Evolutionary conservation across 768 basidiomycete genomes (phyloP).

Genomic region (Termitomyces sp.): DNA sequence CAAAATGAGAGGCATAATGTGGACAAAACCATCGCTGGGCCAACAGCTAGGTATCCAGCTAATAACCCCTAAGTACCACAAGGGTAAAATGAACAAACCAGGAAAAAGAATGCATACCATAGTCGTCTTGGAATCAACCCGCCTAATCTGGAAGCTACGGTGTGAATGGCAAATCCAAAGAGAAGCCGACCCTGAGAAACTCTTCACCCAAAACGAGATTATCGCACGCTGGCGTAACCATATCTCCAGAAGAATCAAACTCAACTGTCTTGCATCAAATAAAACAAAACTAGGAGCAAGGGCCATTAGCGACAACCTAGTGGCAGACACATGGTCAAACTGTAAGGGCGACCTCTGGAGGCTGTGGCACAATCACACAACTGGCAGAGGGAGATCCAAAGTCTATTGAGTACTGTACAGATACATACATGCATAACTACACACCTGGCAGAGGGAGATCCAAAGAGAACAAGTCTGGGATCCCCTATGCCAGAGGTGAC

Average conservation of each 20-base stretch:
- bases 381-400: too few relatives aligned
- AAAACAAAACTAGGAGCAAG: background rate
- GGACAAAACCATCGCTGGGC: constrained; percentile 12
- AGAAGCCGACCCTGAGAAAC: constrained; percentile 3
- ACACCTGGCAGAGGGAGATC: too few relatives aligned
- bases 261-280: background rate
- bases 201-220: constrained; percentile 1
- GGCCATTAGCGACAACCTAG: background rate
- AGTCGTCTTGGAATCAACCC: constrained; percentile 24
- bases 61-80: background rate
- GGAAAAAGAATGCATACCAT: constrained; percentile 19
- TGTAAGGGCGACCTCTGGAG: too few relatives aligned
- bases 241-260: background rate
- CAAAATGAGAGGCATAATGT: background rate
- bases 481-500: too few relatives aligned
- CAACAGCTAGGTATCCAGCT: constrained; percentile 13
- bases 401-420: too few relatives aligned
- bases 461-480: too few relatives aligned
- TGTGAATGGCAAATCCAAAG: constrained; percentile 20
- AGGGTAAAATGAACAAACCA: background rate
- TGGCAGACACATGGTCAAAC: background rate
- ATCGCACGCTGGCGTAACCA: background rate
- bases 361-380: too few relatives aligned
- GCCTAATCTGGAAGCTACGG: constrained; percentile 28
- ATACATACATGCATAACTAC: too few relatives aligned